phyloP scores from a whole-genome alignment of 805 yeast species.

The Wickerhamomyces strasburgensis region DNA sequence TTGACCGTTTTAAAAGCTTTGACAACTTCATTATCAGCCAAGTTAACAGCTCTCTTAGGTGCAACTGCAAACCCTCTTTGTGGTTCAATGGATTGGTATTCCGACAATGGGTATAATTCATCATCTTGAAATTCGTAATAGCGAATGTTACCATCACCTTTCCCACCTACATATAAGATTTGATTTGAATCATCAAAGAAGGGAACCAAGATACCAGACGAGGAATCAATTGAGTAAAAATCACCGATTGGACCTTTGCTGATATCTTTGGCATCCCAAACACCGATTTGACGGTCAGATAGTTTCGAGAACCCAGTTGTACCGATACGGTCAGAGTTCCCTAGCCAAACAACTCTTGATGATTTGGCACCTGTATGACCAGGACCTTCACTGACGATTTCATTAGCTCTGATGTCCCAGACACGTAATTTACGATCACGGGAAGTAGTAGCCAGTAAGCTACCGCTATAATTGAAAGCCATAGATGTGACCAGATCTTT shows the following conservation, averaged over 20 bases:
- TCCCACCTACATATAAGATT: constrained; percentile 86
- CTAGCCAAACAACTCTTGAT: constrained; percentile 85
- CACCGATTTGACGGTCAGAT: constrained; percentile 91
- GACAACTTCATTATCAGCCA: constrained; percentile 79
- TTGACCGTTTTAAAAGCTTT: constrained; percentile 82
- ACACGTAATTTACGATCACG: constrained; percentile 87
- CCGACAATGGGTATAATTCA: constrained; percentile 78
- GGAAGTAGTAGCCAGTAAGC: constrained; percentile 78
- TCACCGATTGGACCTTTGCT: constrained; percentile 86
- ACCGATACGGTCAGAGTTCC: constrained; percentile 74
- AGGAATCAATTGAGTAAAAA: constrained; percentile 77
- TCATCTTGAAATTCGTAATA: constrained; percentile 88
- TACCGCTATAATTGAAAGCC: constrained; percentile 86
- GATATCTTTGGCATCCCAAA: constrained; percentile 81
- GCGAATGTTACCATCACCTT: constrained; percentile 96
- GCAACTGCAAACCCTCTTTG: constrained; percentile 94
- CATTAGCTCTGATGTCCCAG: constrained; percentile 82
- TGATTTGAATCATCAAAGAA: constrained; percentile 77
- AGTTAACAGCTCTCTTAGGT: constrained; percentile 76
- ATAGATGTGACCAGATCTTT: constrained; percentile 91
- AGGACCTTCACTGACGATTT: constrained; percentile 73
- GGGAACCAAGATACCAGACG: constrained; percentile 93
- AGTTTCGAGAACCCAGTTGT: constrained; percentile 93
- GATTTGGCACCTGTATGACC: constrained; percentile 94
- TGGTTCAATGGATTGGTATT: constrained; percentile 82